A percentile compares a stretch with the other conserved stretches of the same genome.
Conservation (phyloP, 345 rosid species). For the Corchorus olitorius region DNA sequence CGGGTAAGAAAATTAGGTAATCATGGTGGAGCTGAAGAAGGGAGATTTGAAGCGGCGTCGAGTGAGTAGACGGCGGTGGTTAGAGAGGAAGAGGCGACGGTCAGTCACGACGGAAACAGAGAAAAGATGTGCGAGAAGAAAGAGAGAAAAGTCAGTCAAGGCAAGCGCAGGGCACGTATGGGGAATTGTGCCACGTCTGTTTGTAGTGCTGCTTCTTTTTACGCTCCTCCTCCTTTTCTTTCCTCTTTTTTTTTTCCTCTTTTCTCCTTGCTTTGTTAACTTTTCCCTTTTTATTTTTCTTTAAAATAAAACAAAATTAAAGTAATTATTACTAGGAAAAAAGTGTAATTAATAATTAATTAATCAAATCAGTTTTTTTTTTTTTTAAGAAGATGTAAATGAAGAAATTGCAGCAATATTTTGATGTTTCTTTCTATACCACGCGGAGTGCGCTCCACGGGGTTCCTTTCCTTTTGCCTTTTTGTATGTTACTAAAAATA, state of each 20-base stretch:
- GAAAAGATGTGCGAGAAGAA: background rate
- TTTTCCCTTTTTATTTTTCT: background rate
- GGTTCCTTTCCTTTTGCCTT: conserved; percentile 29
- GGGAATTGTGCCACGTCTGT: conserved; percentile 66
- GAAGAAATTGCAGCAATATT: no score
- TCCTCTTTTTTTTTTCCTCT: background rate
- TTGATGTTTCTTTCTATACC: background rate
- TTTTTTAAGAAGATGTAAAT: background rate
- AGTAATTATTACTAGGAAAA: no score
- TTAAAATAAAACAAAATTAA: background rate
- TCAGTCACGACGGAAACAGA: conserved; percentile 21
- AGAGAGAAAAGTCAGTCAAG: conserved; percentile 6
- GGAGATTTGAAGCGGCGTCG: conserved; percentile 13
- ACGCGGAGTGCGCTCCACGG: conserved; percentile 40
- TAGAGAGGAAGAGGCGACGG: background rate
- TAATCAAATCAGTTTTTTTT: no score
- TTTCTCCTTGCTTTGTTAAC: background rate
- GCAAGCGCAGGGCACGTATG: conserved; percentile 37
- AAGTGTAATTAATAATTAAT: no score
- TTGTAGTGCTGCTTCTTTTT: conserved; percentile 20
- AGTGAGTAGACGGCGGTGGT: background rate
- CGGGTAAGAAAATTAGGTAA: background rate
- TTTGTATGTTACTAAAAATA: background rate
- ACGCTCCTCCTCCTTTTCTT: background rate
- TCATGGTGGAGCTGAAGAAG: conserved; percentile 1